Conservation (phyloP, 495 filamentous ascomycete species). For the Talaromyces proteolyticus region DNA sequence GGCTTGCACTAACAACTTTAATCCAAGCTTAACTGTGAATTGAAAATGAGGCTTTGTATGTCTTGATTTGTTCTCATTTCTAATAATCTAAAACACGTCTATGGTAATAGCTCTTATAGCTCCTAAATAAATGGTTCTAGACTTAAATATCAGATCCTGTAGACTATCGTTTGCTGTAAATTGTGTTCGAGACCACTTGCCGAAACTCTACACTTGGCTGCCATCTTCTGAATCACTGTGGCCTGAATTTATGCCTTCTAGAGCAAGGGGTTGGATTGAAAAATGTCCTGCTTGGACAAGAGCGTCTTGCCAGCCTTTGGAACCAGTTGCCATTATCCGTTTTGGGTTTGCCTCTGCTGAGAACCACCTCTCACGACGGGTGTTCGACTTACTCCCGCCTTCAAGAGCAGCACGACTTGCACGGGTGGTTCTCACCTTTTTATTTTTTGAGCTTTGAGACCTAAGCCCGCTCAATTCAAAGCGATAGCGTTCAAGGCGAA, state of each 20-base stretch:
- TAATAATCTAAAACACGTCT: background rate
- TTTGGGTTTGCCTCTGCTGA: slow-evolving; percentile 55
- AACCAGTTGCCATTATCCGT: slow-evolving; percentile 61
- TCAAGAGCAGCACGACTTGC: slow-evolving; percentile 78
- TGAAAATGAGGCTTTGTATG: background rate
- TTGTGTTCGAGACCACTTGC: no score
- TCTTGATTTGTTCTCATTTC: background rate
- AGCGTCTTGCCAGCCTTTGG: slow-evolving; percentile 54
- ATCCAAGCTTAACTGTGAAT: no score
- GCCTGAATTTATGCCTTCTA: background rate
- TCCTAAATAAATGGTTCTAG: no score
- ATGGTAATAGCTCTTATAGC: no score
- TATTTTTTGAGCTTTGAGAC: slow-evolving; percentile 45
- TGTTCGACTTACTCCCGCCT: slow-evolving; percentile 66
- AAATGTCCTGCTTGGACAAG: slow-evolving; percentile 32
- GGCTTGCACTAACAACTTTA: no score
- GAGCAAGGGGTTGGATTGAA: slow-evolving; percentile 11
- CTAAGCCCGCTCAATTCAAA: slow-evolving; percentile 56
- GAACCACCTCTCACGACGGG: slow-evolving; percentile 76
- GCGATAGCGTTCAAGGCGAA: slow-evolving; percentile 60
- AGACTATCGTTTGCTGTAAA: no score
- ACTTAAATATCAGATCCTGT: no score
- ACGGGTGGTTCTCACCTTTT: slow-evolving; percentile 69
- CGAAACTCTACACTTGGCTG: background rate
- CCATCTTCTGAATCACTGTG: slow-evolving; percentile 5